These are phyloP conservation scores for Protomyces inouyei DNA, from an alignment of 1,139 yeast species.

Conservation along the genomic window DNA sequence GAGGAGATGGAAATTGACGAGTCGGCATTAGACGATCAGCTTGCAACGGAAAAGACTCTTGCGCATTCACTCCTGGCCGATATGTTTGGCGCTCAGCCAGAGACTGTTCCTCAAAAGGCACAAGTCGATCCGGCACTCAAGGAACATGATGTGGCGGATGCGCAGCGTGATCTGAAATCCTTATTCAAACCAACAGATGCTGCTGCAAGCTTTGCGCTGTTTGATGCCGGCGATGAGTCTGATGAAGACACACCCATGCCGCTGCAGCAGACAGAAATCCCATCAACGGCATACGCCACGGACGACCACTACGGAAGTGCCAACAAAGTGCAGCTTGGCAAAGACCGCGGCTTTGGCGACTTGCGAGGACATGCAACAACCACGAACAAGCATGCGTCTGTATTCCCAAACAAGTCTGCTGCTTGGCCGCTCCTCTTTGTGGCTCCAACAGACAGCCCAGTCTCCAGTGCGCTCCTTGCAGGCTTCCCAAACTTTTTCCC, in stretches of 20 bases:
- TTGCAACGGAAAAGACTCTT: neutral
- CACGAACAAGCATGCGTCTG: neutral
- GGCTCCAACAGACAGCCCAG: neutral
- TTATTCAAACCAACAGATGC: constrained; percentile 33
- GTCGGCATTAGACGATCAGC: neutral
- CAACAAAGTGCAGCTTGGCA: constrained; percentile 9
- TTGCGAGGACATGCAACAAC: neutral
- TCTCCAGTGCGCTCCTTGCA: neutral
- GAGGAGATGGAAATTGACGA: constrained; percentile 2
- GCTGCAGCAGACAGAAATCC: constrained; percentile 8
- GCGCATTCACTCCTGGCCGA: constrained; percentile 16
- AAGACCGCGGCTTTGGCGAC: constrained; percentile 8
- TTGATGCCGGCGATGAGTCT: constrained; percentile 57
- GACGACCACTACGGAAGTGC: constrained; percentile 7
- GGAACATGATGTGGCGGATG: neutral
- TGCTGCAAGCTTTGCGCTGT: constrained; percentile 54
- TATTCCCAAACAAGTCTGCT: neutral
- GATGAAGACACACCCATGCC: constrained; percentile 30
- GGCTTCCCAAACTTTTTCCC: constrained; percentile 1
- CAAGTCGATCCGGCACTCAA: constrained; percentile 43
- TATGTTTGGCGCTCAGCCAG: constrained; percentile 11
- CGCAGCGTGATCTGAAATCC: constrained; percentile 1
- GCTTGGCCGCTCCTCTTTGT: constrained; percentile 13
- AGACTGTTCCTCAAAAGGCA: neutral
- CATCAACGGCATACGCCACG: neutral